Evolutionary conservation across 1,284 basidiomycete species (phyloP).

Genomic region (Apiotrichum laibachii): DNA sequence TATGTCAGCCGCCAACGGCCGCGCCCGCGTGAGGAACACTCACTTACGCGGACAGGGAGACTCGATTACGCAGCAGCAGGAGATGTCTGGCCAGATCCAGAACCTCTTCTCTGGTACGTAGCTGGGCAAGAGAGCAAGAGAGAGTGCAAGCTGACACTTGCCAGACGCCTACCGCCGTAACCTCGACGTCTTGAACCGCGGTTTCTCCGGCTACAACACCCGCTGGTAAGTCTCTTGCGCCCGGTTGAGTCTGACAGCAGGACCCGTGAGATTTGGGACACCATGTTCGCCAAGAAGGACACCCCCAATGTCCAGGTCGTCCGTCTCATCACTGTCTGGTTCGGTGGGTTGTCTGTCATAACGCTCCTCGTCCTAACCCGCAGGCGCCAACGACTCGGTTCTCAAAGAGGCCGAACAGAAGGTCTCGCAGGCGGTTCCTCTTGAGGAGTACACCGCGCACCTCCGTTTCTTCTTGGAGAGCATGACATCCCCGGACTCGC

Average conservation of each 20-base stretch:
- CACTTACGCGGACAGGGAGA: conserved; percentile 21
- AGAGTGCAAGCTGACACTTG: neutral
- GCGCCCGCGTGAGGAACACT: no score
- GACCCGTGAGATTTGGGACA: conserved; percentile 22
- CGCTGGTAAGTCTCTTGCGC: conserved; percentile 21
- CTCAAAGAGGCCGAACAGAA: neutral
- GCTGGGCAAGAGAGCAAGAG: no score
- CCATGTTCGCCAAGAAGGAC: conserved; percentile 37
- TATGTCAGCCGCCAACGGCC: conserved; percentile 8
- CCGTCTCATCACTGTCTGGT: conserved; percentile 41
- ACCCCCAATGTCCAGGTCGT: conserved; percentile 21
- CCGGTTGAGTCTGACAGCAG: neutral
- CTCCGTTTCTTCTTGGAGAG: conserved; percentile 24
- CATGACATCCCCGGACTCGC: conserved; percentile 23
- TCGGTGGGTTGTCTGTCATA: conserved; percentile 22
- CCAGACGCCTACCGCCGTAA: conserved; percentile 35
- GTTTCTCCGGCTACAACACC: conserved; percentile 39
- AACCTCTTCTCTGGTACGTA: conserved; percentile 19
- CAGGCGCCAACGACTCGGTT: conserved; percentile 34
- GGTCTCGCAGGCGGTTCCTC: conserved; percentile 22
- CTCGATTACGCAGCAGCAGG: conserved; percentile 28
- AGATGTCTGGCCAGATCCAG: conserved; percentile 19
- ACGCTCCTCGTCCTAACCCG: no score
- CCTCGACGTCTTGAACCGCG: conserved; percentile 41
- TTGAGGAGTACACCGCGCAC: conserved; percentile 27